These are phyloP conservation scores for Penium margaritaceum DNA, from an alignment of 139 green algal genomes.

Conservation along the genomic window DNA sequence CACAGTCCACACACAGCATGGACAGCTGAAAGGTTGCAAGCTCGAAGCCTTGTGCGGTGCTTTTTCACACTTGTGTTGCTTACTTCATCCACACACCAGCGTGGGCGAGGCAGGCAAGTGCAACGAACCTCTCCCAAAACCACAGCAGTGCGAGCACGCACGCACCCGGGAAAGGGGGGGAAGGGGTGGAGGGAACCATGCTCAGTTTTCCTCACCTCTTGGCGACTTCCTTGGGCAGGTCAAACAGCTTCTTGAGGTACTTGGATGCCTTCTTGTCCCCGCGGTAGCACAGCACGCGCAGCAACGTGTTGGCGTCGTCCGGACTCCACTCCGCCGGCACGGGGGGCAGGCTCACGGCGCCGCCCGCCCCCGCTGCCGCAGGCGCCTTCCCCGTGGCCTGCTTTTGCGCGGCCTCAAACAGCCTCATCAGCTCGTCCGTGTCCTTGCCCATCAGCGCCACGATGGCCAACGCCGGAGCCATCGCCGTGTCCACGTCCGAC, in stretches of 20 bases:
- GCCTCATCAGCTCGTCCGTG: constrained; percentile 28
- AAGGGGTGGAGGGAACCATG: no score
- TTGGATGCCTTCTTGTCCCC: constrained; percentile 35
- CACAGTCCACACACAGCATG: no score
- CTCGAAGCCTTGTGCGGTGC: no score
- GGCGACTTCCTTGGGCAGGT: constrained; percentile 37
- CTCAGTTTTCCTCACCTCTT: constrained; percentile 13
- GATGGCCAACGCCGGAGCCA: not conserved
- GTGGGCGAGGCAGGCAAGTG: no score
- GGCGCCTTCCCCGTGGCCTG: not conserved
- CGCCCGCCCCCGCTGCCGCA: not conserved
- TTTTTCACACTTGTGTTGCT: no score
- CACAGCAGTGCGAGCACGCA: no score
- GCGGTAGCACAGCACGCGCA: constrained; percentile 44
- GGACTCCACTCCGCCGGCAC: constrained; percentile 6
- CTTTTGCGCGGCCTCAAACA: constrained; percentile 16
- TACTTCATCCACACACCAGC: no score
- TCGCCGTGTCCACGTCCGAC: constrained; percentile 2
- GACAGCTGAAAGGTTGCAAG: no score
- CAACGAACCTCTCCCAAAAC: no score
- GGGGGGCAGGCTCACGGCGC: not conserved
- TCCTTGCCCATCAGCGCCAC: constrained; percentile 12
- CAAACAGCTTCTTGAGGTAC: constrained; percentile 40
- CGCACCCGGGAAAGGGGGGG: no score
- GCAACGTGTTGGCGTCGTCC: constrained; percentile 14